Evolutionary conservation across 495 filamentous ascomycete species (phyloP), one percentile per base, ranked within the genome.

Genomic region (Neurospora terricola): DNA sequence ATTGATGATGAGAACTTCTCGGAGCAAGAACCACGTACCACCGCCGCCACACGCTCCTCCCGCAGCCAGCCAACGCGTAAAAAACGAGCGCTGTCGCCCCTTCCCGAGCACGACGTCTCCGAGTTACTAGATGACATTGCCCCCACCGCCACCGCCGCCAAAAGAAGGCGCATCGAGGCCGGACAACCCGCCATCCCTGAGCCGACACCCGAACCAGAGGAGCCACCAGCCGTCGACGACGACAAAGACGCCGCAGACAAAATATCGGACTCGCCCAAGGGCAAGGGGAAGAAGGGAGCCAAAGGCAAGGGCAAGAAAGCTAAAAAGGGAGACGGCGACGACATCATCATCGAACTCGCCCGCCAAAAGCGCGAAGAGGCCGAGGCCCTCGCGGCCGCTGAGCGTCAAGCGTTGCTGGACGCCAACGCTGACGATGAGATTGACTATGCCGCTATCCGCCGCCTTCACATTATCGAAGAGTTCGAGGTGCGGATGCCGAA

Each of bases 401-500:
- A 96, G 73, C 87, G 90, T 68, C 87, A 90, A 70, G 80, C 81
- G 5, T 78, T 90, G 0, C 54, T 62, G 1, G 54, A 62, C 11
- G 83, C 84, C 16, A n/a, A n/a, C n/a, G 83, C 89, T 9, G 85
- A 88, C 27, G 83, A 80, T 27, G 90, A 86, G 18, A 85, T 93
- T 71, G 88, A 91, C 70, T 85, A 94, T 30, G 88, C 88, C 12
- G 85, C 90, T n/a, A 88, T 97, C 74, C 91, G 89, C 54, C 89
- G 89, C 21, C 82, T 94, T 3, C 90, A 90, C n/a, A 87, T 94
- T 45, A 86, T 98, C 16, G 94, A 96, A 77, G 88, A 92, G 70
- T 93, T 96, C 85, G 88, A 92, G 21, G 75, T 98, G 4, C 85
- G 72, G 21, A 73, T 76, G n/a, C 78, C 77, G 1, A 72, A 75